Percentiles rank a stretch among this genome's conserved stretches.
phyloP scores from a whole-genome alignment of 495 filamentous ascomycete genomes.

The Penicillium nucicola region DNA sequence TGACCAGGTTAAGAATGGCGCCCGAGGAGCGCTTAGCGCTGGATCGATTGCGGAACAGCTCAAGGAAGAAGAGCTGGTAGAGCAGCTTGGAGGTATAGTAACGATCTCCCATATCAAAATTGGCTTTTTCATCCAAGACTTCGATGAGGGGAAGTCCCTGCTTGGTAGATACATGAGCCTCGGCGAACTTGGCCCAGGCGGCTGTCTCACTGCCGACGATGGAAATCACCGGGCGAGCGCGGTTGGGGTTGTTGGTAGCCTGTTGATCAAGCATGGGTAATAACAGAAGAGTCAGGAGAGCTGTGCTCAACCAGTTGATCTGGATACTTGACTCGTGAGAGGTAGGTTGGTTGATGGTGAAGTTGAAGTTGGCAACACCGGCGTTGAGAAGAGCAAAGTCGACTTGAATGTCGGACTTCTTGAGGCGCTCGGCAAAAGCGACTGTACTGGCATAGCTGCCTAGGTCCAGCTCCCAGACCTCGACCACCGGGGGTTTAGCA shows the following conservation, averaged over 20 bases:
- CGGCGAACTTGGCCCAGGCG: conserved; percentile 26
- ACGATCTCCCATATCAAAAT: conserved; percentile 26
- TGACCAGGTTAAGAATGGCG: conserved; percentile 45
- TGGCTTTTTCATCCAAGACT: conserved; percentile 40
- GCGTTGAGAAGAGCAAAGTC: conserved; percentile 55
- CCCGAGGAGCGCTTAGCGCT: conserved; percentile 26
- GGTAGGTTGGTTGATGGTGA: conserved; percentile 27
- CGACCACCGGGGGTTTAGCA: conserved; percentile 14
- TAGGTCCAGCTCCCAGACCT: conserved; percentile 53
- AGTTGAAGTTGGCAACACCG: conserved; percentile 34
- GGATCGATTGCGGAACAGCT: conserved; percentile 40
- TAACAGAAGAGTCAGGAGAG: conserved; percentile 46
- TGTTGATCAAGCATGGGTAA: conserved; percentile 42
- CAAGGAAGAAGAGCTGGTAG: conserved; percentile 37
- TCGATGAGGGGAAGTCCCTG: conserved; percentile 33
- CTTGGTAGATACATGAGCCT: conserved; percentile 7
- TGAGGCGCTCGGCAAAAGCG: conserved; percentile 31
- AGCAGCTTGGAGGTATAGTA: conserved; percentile 45
- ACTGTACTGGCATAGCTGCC: conserved; percentile 41
- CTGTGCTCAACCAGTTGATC: conserved; percentile 41
- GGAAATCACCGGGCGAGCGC: conserved; percentile 22
- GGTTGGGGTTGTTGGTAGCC: neutral
- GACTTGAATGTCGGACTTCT: conserved; percentile 30
- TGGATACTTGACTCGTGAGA: conserved; percentile 37
- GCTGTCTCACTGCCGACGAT: conserved; percentile 13